These are phyloP conservation scores for Botrytis galanthina DNA, from an alignment of 2,329 filamentous ascomycete species.

Conservation along the genomic window DNA sequence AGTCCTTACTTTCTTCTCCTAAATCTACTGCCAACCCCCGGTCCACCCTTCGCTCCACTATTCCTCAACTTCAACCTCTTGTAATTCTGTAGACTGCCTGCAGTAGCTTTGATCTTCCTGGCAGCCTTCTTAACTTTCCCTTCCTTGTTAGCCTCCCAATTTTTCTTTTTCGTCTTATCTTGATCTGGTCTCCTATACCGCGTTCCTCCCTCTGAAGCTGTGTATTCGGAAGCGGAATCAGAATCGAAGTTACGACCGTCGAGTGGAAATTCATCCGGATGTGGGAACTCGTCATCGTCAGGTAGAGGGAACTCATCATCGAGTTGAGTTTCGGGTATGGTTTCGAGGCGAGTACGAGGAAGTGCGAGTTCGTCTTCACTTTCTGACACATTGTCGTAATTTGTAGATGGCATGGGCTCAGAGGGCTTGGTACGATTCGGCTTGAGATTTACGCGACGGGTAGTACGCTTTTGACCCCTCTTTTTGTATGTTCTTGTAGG, in stretches of 20 bases:
- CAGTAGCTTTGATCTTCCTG: conserved; percentile 62
- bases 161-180: conserved; percentile 28
- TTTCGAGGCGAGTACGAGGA: conserved; percentile 22
- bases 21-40: conserved; percentile 57
- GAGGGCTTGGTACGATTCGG: conserved; percentile 52
- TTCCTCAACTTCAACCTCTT: conserved; percentile 63
- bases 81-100: conserved; percentile 59
- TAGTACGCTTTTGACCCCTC: conserved; percentile 79
- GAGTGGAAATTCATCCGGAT: conserved; percentile 22
- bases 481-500: conserved; percentile 68
- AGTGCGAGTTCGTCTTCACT: conserved; percentile 39
- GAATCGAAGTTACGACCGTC: conserved; percentile 38
- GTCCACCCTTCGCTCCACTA: conserved; percentile 59
- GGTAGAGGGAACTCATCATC: conserved; percentile 20
- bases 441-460: conserved; percentile 63
- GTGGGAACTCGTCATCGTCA: conserved; percentile 1
- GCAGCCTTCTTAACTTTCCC: conserved; percentile 50
- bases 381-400: conserved; percentile 41
- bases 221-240: conserved; percentile 37
- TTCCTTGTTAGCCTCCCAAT: conserved; percentile 35
- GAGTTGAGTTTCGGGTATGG: conserved; percentile 32
- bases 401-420: conserved; percentile 28
- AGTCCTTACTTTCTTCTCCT: conserved; percentile 47
- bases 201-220: conserved; percentile 39
- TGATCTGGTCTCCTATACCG: conserved; percentile 37